These are phyloP conservation scores for Tylopilus plumbeoviolaceoides DNA, from an alignment of 768 basidiomycete genomes.

Conservation along the genomic window DNA sequence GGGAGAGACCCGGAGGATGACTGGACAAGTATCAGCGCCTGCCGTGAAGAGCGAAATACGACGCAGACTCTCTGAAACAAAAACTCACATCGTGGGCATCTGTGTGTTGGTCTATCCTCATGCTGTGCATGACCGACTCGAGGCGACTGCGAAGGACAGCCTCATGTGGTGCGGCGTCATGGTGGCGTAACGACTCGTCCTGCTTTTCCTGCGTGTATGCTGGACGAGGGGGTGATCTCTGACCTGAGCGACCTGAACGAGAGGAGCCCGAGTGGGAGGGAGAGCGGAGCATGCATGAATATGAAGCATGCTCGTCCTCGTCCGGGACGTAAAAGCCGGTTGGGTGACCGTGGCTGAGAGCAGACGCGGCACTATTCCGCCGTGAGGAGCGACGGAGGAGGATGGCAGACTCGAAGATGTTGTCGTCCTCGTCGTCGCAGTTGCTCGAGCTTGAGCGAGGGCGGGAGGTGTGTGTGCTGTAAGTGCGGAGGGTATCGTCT, in stretches of 20 bases:
- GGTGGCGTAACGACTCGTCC: slow-evolving; percentile 19
- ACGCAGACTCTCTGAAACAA: not conserved
- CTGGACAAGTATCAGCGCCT: slow-evolving; percentile 21
- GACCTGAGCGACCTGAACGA: slow-evolving; percentile 21
- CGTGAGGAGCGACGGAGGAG: slow-evolving; percentile 21
- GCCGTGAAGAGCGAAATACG: slow-evolving; percentile 15
- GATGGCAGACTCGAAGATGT: slow-evolving; percentile 28
- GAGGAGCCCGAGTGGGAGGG: slow-evolving; percentile 27
- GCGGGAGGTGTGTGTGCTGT: slow-evolving; percentile 16
- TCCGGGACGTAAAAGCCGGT: slow-evolving; percentile 32
- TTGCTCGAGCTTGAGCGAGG: slow-evolving; percentile 25
- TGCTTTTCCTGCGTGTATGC: slow-evolving; percentile 16
- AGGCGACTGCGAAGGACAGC: slow-evolving; percentile 50
- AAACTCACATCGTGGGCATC: slow-evolving; percentile 24
- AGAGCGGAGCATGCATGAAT: slow-evolving; percentile 25
- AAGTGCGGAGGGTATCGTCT: slow-evolving; percentile 38
- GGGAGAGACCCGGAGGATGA: slow-evolving; percentile 24
- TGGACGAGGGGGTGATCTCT: slow-evolving; percentile 13
- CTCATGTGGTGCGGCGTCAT: slow-evolving; percentile 44
- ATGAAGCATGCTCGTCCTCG: slow-evolving; percentile 25
- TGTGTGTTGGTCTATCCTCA: slow-evolving; percentile 22
- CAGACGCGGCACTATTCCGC: slow-evolving; percentile 20
- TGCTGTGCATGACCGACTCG: slow-evolving; percentile 46
- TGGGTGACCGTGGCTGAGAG: slow-evolving; percentile 5
- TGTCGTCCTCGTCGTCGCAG: slow-evolving; percentile 25